Evolutionary conservation across 2,329 filamentous ascomycete genomes (phyloP), one percentile per base, ranked within the genome.

Genomic region (Zymoseptoria tritici): DNA sequence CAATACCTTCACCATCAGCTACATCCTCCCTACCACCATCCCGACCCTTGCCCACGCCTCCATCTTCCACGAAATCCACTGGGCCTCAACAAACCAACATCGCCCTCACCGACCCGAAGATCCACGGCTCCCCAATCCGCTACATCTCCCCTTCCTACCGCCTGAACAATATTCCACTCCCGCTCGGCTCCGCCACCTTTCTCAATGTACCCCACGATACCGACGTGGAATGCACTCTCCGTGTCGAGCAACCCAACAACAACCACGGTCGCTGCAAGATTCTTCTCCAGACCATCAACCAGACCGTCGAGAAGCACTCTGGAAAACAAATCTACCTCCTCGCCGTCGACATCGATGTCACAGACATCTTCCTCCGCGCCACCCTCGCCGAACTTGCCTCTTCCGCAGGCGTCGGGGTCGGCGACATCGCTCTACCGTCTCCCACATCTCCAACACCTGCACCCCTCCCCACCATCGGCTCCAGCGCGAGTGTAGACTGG

Each of bases 271-370:
- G 59, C 20, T 62, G 53, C 42, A 58, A 58, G 46, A 63, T 72
- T 22, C 63, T 69, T 24, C 55, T 72, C 21, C 69, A 70, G 60
- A 65, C 66, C 54, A 61, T 67, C n/a, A 67, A 66, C 57, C 64
- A 65, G 21, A 63, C 68, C n/a, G 62, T 71, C 1, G 63, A 68
- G 16, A 66, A 67, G 46, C 66, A 67, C 49, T 67, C 65, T 13
- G 65, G 68, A 51, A 60, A 64, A 16, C 61, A 62, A 52, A 58
- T 55, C 2, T 66, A 66, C 55, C 60, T 68, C 4, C 64, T 72
- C 19, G 64, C 64, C 36, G 65, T 66, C 5, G 70, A 72, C 42
- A 57, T 66, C 36, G 69, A 72, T 53, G 68, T 72, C 2, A 71
- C 70, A 2, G 60, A 60, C 13, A 55, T 53, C 9, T 67, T 71